Base-by-base conservation (phyloP, 1,284 basidiomycete species). In the Sphaerobolus stellatus region DNA sequence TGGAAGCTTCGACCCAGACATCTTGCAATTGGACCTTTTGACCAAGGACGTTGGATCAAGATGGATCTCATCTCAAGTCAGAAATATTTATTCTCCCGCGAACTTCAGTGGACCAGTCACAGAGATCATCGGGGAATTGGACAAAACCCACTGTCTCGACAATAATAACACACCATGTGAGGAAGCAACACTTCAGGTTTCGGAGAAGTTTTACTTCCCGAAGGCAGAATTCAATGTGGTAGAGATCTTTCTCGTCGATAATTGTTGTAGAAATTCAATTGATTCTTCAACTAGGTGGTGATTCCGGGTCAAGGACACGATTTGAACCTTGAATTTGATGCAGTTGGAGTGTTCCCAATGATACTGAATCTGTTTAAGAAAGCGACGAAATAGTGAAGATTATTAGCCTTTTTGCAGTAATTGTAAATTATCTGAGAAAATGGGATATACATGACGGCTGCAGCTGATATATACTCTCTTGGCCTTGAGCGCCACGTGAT, bases 61-160 rank as follows among this genome's bases (percentile, higher is more conserved):
- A 31, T 48, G 25, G 8, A 29, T 48, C 13, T 48, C 45, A 22
- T 27, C 25, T 18, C 45, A 48, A 20, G 30, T 48, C 45, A 4
- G 30, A 29, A 48, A 48, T 29, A 48, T n/a, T 20, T 48, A 48
- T 14, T 28, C 25, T 27, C 2, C 24, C 20, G 6, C 45, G n/a
- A 27, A 24, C 4, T 48, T 27, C 30, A 27, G 18, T 8, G 25
- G 45, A 31, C 16, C 4, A 4, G 45, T 48, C n/a, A 18, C 29
- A 5, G n/a, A 27, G 13, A 29, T 48, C 14, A 28, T 48, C 29
- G 45, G 45, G 20, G 45, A 22, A 16, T 18, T 28, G 25, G 45
- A 48, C 29, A 48, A 29, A 18, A 48, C 45, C 13, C 45, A 48
- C 25, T 48, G 45, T 27, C 45, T 48, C 25, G 29, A 48, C 45